Base-by-base conservation (phyloP, 441 rosid genomes). In the Erodium trifolium region DNA sequence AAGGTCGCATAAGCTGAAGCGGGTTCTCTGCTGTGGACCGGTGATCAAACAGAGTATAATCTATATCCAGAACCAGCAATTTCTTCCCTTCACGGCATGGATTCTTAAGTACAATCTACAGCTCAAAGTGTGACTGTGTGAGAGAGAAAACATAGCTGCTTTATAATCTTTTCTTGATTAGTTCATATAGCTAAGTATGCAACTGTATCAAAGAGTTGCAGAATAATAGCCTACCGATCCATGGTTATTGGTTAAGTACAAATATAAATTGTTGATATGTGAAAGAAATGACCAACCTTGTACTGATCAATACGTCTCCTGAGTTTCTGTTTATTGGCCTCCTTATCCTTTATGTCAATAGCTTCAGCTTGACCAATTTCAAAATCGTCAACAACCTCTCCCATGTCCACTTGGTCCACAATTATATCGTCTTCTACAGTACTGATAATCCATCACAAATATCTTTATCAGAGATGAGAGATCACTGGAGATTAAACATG, bases 1-100 rank as follows among this genome's bases (percentile, higher is more conserved):
- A 88, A 41, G 96, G 97, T 11, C 96, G 84, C 93, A 90, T 91
- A 71, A 91, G 92, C 72, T 87, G 82, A 68, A 86, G 82, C 0
- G 97, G 96, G 73, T 87, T 91, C 81, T 94, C 97, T 0, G 99
- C 97, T 34, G 92, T 74, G 66, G 96, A 91, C 23, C 92, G 95
- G 67, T 94, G 99, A 82, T 94, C 99, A 77, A 91, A 90, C 69
- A 94, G 79, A 14, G 97, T 91, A 73, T 94, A 94, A 80, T 94
- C 99, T 73, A 94, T 91, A 79, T 90, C 99, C 76, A 94, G 80
- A 75, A 91, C 97, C 65, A 91, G 97, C 45, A 94, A 82, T 16
- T 94, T 94, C 80, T 91, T 94, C 68, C 95, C 97, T 77, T 84
- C 69, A 69, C 92, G 97, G 71, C 96, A 87, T 66, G 96, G 97